These are phyloP conservation scores for Calonectria naviculata DNA, from an alignment of 2,329 filamentous ascomycete genomes.

Conservation along the genomic window DNA sequence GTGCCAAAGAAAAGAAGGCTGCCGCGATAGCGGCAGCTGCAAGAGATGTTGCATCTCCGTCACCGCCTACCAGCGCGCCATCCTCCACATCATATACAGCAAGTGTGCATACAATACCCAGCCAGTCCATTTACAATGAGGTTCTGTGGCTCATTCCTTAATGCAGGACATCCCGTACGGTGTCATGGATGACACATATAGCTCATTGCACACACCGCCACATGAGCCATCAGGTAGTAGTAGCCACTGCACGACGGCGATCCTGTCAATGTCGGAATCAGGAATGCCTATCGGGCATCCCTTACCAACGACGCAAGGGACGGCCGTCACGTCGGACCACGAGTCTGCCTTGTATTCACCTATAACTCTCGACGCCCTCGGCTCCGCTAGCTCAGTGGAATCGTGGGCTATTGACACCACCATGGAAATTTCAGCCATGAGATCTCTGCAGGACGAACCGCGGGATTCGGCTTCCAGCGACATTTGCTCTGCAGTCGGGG, in stretches of 20 bases:
- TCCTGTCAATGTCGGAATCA: slow-evolving; percentile 1
- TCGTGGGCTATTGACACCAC: not conserved
- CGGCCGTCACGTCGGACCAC: not conserved
- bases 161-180: not conserved
- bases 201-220: not conserved
- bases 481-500: not conserved
- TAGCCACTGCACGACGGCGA: not conserved
- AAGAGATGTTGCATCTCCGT: not conserved
- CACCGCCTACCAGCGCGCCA: not conserved
- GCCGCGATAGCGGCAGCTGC: not conserved
- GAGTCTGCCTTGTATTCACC: slow-evolving; percentile 1
- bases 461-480: not conserved
- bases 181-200: not conserved
- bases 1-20: not conserved
- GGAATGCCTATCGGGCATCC: not conserved
- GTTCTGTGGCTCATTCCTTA: not conserved
- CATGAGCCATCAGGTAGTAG: slow-evolving; percentile 1
- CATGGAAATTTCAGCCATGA: not conserved
- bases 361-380: not conserved
- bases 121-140: not conserved
- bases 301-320: not conserved
- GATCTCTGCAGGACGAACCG: not conserved
- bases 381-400: not conserved
- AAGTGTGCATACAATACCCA: not conserved
- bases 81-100: not conserved